phyloP scores from a whole-genome alignment of 2,329 filamentous ascomycete species.

The Coniochaeta sp. region DNA sequence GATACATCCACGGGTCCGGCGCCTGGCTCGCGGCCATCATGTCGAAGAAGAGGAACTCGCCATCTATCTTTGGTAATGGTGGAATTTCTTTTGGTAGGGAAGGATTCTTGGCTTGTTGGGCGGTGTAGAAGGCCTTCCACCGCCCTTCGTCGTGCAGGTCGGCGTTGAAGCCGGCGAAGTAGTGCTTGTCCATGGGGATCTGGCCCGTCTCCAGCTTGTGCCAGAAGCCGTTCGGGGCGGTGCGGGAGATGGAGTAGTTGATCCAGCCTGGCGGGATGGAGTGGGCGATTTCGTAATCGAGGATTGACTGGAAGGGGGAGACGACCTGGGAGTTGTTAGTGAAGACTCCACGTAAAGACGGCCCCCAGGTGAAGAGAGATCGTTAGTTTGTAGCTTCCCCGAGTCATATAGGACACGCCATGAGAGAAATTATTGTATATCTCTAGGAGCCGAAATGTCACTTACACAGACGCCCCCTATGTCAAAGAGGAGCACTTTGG shows the following conservation, averaged over 20 bases:
- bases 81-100: constrained; percentile 39
- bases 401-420: too few relatives aligned
- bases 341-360: too few relatives aligned
- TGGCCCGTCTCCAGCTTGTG: constrained; percentile 81
- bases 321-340: constrained; percentile 56
- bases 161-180: constrained; percentile 67
- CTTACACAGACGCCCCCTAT: constrained; percentile 95
- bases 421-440: too few relatives aligned
- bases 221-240: constrained; percentile 76
- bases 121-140: constrained; percentile 61
- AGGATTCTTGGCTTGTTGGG: constrained; percentile 33
- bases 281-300: constrained; percentile 75
- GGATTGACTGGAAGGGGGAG: constrained; percentile 87
- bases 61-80: constrained; percentile 66
- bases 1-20: constrained; percentile 83
- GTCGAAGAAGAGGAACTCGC: constrained; percentile 73
- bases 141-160: constrained; percentile 62
- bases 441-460: too few relatives aligned
- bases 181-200: constrained; percentile 64
- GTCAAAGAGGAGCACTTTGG: constrained; percentile 82
- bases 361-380: too few relatives aligned
- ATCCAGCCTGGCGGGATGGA: constrained; percentile 83
- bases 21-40: constrained; percentile 74
- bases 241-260: constrained; percentile 79
- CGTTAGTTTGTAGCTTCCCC: too few relatives aligned